Conservation (phyloP, 164 flowering plant species). For the Piper longum region DNA sequence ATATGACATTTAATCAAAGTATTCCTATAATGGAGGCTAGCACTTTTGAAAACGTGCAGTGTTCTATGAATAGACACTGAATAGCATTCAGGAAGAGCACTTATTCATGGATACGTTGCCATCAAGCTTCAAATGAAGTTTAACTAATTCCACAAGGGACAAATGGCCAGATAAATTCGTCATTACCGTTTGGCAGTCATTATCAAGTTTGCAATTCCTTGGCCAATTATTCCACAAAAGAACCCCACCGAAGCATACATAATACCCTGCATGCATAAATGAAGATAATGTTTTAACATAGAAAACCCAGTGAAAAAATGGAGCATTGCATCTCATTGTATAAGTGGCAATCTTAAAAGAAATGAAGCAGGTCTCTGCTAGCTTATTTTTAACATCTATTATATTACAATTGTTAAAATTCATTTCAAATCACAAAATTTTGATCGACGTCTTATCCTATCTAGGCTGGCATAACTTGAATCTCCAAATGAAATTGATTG, state of each 20-base stretch:
- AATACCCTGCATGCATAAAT: slow-evolving; percentile 40
- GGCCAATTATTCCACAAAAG: slow-evolving; percentile 84
- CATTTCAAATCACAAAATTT: too few relatives aligned
- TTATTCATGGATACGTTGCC: neutral
- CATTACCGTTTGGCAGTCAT: slow-evolving; percentile 87
- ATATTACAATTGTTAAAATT: too few relatives aligned
- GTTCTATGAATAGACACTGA: too few relatives aligned
- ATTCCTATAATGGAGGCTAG: too few relatives aligned
- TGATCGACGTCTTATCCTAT: too few relatives aligned
- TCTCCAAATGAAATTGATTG: too few relatives aligned
- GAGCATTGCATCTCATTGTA: neutral
- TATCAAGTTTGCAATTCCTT: slow-evolving; percentile 91
- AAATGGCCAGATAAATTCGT: neutral
- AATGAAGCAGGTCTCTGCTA: too few relatives aligned
- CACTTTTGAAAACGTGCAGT: too few relatives aligned
- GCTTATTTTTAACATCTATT: too few relatives aligned
- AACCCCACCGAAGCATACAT: slow-evolving; percentile 85
- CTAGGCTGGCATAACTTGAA: too few relatives aligned
- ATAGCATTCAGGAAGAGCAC: too few relatives aligned
- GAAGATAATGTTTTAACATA: neutral
- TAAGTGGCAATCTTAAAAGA: neutral
- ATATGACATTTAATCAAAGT: too few relatives aligned
- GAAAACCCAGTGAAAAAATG: neutral
- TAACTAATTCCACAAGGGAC: neutral
- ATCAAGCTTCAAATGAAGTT: neutral